Percentiles rank a stretch among this genome's conserved stretches.
Evolutionary conservation across 2,329 filamentous ascomycete species (phyloP).

Genomic region (Penicillium sp.): DNA sequence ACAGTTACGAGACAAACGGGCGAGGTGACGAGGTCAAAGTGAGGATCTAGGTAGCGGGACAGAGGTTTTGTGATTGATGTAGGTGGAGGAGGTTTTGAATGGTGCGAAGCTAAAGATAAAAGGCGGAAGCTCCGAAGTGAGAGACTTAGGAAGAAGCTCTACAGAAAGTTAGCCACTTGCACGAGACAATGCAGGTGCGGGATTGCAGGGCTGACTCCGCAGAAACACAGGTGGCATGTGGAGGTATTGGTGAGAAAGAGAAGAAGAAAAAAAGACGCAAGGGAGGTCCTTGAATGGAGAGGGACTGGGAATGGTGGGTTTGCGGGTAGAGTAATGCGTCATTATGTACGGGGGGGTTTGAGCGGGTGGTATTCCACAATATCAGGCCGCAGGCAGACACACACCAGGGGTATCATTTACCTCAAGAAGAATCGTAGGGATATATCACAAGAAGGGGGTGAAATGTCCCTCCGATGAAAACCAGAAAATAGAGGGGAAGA

Average conservation of each 20-base stretch:
- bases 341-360: slow-evolving; percentile 33
- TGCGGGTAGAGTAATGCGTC: slow-evolving; percentile 37
- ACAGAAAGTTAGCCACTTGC: slow-evolving; percentile 19
- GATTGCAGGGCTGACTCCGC: slow-evolving; percentile 22
- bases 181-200: slow-evolving; percentile 9
- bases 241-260: slow-evolving; percentile 18
- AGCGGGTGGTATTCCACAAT: slow-evolving; percentile 14
- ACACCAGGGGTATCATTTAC: neutral
- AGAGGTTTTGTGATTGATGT: neutral
- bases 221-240: slow-evolving; percentile 24
- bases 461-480: neutral
- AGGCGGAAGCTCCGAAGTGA: neutral
- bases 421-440: neutral
- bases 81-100: neutral
- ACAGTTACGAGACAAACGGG: neutral
- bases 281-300: slow-evolving; percentile 18
- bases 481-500: slow-evolving; percentile 4
- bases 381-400: neutral
- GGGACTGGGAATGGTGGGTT: slow-evolving; percentile 24
- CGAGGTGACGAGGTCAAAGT: neutral
- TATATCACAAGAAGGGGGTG: neutral
- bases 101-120: slow-evolving; percentile 6
- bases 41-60: neutral
- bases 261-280: slow-evolving; percentile 18
- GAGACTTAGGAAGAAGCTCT: slow-evolving; percentile 17